Conservation (phyloP, 2,329 filamentous ascomycete genomes). For the Aspergillus melleus region DNA sequence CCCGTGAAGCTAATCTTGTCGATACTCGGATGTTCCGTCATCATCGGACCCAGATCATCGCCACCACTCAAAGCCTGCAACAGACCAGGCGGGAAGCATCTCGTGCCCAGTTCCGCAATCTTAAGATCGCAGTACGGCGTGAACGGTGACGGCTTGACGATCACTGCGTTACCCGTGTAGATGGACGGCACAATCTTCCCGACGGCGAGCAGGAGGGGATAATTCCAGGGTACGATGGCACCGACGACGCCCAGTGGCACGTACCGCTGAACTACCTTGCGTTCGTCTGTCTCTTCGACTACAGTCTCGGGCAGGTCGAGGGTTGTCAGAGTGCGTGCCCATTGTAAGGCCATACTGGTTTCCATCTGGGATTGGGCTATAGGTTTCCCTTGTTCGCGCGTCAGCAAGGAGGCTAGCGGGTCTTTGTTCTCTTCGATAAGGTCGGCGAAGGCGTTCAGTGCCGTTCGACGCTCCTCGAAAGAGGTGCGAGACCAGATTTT, state of each 20-base stretch:
- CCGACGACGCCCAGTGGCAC: conserved; percentile 45
- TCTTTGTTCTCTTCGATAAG: conserved; percentile 37
- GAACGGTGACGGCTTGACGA: conserved; percentile 53
- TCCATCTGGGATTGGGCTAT: conserved; percentile 29
- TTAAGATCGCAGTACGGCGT: conserved; percentile 59
- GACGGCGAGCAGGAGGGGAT: conserved; percentile 42
- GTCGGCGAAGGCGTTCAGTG: conserved; percentile 34
- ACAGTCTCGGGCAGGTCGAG: conserved; percentile 48
- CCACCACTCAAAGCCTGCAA: conserved; percentile 57
- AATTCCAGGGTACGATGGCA: conserved; percentile 65
- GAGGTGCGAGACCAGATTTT: conserved; percentile 46
- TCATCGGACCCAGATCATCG: conserved; percentile 54
- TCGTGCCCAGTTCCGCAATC: conserved; percentile 51
- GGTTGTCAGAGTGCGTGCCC: conserved; percentile 22
- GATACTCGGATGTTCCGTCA: conserved; percentile 57
- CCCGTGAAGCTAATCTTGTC: conserved; percentile 62
- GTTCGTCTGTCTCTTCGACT: conserved; percentile 49
- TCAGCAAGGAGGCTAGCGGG: conserved; percentile 39
- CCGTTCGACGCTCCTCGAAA: conserved; percentile 34
- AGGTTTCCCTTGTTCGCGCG: conserved; percentile 46
- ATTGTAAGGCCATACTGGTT: conserved; percentile 24
- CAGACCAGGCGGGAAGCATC: conserved; percentile 56
- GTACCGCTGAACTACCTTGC: conserved; percentile 34
- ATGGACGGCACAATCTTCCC: conserved; percentile 54
- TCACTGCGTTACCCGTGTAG: conserved; percentile 55